These are phyloP conservation scores for Solanum chilense DNA, from an alignment of 257 asterid genomes.

Conservation along the genomic window DNA sequence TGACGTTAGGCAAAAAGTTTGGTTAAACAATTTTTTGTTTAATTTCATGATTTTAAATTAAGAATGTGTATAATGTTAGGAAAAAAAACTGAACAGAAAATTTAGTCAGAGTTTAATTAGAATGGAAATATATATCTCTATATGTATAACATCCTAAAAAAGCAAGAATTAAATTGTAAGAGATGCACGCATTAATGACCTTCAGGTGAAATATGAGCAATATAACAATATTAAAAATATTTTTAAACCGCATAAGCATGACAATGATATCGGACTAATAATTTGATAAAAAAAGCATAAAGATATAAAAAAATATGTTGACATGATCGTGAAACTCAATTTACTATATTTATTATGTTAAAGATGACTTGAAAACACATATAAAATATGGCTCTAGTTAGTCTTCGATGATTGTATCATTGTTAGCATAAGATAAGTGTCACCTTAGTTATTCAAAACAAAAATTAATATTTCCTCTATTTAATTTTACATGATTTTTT, in stretches of 20 bases:
- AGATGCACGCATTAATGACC: neutral
- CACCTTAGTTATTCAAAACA: neutral
- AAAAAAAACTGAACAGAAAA: rapidly evolving
- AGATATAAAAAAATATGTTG: neutral
- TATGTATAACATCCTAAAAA: too few relatives aligned
- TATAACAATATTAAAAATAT: too few relatives aligned
- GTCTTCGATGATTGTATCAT: neutral
- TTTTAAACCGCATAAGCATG: too few relatives aligned
- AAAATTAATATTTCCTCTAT: too few relatives aligned
- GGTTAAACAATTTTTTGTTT: neutral
- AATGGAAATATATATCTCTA: too few relatives aligned
- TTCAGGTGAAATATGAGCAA: too few relatives aligned
- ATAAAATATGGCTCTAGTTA: neutral
- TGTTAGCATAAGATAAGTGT: neutral
- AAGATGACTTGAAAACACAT: neutral
- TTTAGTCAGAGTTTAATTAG: too few relatives aligned
- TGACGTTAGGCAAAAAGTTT: neutral
- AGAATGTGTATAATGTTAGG: too few relatives aligned
- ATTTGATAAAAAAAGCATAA: neutral
- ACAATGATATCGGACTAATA: neutral
- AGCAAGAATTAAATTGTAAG: too few relatives aligned
- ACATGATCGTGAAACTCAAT: rapidly evolving
- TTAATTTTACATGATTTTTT: too few relatives aligned
- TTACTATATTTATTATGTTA: neutral
- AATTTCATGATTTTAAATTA: neutral